Conservation (phyloP, 2,329 filamentous ascomycete genomes). For the Beauveria brongniartii region DNA sequence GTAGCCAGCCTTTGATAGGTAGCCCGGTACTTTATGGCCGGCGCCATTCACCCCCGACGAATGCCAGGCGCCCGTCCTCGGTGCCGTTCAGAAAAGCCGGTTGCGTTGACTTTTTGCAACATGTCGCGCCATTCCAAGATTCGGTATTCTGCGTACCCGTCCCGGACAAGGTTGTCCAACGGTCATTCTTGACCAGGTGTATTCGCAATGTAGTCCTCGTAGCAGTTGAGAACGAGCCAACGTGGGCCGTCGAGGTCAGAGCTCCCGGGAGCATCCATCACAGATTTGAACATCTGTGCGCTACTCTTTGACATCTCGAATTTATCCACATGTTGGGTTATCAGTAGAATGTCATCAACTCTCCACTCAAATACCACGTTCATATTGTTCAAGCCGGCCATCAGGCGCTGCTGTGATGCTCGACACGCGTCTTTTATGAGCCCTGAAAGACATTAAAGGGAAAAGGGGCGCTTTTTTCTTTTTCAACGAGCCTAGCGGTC, state of each 20-base stretch:
- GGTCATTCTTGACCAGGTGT: conserved; percentile 23
- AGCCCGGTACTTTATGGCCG: conserved; percentile 30
- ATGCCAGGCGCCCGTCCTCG: conserved; percentile 12
- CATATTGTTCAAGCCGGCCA: conserved; percentile 5
- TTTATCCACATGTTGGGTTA: neutral
- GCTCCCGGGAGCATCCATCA: neutral
- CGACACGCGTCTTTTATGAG: neutral
- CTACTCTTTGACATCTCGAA: no score
- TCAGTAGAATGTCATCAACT: neutral
- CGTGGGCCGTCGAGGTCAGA: conserved; percentile 8
- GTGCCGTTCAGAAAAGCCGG: conserved; percentile 13
- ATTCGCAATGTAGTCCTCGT: conserved; percentile 15
- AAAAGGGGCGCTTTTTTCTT: neutral
- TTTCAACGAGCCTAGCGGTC: neutral
- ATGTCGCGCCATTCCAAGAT: conserved; percentile 18
- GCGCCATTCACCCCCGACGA: conserved; percentile 26
- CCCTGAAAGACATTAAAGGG: neutral
- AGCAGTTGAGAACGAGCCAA: conserved; percentile 15
- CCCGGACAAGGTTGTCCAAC: conserved; percentile 33
- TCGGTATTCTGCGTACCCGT: conserved; percentile 33
- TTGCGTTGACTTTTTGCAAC: neutral
- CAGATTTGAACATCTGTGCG: neutral
- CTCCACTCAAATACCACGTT: conserved; percentile 12
- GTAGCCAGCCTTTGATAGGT: conserved; percentile 1
- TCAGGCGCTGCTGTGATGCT: neutral